Evolutionary conservation across 2,329 filamentous ascomycete genomes (phyloP).

Genomic region (Tolypocladium paradoxum): DNA sequence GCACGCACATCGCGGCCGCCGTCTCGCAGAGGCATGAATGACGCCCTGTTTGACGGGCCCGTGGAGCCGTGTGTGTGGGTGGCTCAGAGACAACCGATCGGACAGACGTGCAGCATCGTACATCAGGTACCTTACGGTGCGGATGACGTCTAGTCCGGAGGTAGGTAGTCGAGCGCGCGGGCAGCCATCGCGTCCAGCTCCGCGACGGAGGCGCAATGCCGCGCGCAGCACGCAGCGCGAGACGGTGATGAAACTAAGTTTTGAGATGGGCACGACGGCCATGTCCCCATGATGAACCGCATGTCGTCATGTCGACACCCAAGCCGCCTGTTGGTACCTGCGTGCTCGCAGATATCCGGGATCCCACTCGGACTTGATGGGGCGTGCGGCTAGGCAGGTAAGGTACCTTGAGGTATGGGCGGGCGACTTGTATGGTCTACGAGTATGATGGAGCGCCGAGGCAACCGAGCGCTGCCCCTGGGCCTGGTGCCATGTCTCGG

Average conservation of each 20-base stretch:
- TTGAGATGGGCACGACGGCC: not conserved
- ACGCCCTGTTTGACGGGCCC: not conserved
- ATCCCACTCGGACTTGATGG: too few species aligned
- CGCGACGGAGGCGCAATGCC: slow-evolving; percentile 2
- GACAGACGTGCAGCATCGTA: slow-evolving; percentile 2
- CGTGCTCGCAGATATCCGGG: too few species aligned
- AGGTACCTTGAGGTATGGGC: too few species aligned
- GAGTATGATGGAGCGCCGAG: too few species aligned
- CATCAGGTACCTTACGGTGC: not conserved
- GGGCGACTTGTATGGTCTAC: too few species aligned
- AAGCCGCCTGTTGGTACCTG: too few species aligned
- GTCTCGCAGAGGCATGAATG: not conserved
- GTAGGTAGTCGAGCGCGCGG: too few species aligned
- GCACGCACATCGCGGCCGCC: too few species aligned
- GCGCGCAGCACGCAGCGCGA: too few species aligned
- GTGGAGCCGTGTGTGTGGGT: not conserved
- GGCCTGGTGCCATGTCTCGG: not conserved
- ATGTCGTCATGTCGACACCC: not conserved
- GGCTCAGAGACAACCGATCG: not conserved
- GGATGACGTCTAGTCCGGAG: too few species aligned
- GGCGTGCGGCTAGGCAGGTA: not conserved
- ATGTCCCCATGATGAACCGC: not conserved
- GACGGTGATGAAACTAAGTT: not conserved
- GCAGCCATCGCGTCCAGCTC: not conserved
- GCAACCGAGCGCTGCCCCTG: not conserved